Evolutionary conservation across 495 filamentous ascomycete species (phyloP).

Genomic region (Neurospora sp.): DNA sequence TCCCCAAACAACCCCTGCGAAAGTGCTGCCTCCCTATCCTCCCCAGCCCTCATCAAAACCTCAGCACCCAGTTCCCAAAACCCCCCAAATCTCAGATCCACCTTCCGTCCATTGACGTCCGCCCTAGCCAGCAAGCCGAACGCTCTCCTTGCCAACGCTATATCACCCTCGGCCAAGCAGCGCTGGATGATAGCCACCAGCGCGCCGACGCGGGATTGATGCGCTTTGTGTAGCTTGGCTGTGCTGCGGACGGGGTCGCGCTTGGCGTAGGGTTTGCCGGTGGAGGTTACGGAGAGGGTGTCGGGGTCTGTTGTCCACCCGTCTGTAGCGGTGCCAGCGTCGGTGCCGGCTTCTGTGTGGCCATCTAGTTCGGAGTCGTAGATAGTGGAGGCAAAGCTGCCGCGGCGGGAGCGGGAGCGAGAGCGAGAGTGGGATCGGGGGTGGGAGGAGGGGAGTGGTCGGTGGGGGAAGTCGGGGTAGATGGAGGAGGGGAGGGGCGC

Average conservation of each 20-base stretch:
- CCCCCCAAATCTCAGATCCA: conserved; percentile 28
- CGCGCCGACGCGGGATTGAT: conserved; percentile 18
- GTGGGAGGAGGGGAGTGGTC: conserved; percentile 13
- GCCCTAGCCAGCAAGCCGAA: conserved; percentile 28
- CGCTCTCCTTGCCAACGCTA: conserved; percentile 26
- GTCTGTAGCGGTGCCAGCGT: neutral
- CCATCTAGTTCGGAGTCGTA: neutral
- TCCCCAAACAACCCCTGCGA: too few species aligned
- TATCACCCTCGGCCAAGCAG: conserved; percentile 28
- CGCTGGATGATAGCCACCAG: conserved; percentile 24
- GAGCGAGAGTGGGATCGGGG: neutral
- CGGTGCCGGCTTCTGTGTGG: neutral
- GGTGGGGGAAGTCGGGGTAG: conserved; percentile 34
- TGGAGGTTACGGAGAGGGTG: neutral
- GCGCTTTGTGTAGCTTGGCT: neutral
- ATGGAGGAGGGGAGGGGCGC: conserved; percentile 25
- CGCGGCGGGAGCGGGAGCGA: neutral
- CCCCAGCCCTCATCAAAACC: conserved; percentile 31
- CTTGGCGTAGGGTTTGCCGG: neutral
- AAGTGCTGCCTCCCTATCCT: neutral
- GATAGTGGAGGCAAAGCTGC: neutral
- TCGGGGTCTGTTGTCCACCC: neutral
- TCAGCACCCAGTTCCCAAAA: conserved; percentile 34
- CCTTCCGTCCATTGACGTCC: conserved; percentile 11
- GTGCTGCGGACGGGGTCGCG: conserved; percentile 2